Evolutionary conservation across 2,329 filamentous ascomycete genomes (phyloP).

Genomic region (Aureobasidium vineae): DNA sequence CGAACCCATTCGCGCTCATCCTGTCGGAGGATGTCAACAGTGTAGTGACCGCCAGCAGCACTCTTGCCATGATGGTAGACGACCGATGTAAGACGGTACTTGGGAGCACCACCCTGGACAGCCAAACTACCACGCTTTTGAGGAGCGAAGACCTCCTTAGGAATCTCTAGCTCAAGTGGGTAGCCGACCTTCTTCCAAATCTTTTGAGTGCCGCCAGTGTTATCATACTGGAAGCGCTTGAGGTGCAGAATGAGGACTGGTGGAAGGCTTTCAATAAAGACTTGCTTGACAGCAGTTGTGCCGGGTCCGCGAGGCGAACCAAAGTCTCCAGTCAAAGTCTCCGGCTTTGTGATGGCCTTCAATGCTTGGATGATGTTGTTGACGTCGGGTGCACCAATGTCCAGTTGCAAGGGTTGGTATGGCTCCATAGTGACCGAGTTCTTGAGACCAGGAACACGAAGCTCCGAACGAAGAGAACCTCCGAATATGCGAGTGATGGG

Average conservation of each 20-base stretch:
- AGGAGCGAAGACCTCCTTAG: constrained; percentile 80
- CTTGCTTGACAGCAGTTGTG: constrained; percentile 82
- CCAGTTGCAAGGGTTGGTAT: constrained; percentile 90
- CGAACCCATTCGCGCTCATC: constrained; percentile 96
- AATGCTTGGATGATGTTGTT: constrained; percentile 91
- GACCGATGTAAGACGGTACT: constrained; percentile 82
- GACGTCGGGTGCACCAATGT: constrained; percentile 84
- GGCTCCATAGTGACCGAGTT: constrained; percentile 89
- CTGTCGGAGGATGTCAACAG: constrained; percentile 91
- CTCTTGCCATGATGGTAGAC: constrained; percentile 99
- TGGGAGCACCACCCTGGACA: constrained; percentile 68
- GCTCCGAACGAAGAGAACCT: constrained; percentile 83
- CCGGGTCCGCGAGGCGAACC: constrained; percentile 73
- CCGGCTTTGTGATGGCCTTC: constrained; percentile 76
- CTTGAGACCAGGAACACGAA: constrained; percentile 81
- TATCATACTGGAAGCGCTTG: constrained; percentile 96
- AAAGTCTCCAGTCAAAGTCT: constrained; percentile 83
- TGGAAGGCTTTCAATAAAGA: constrained; percentile 88
- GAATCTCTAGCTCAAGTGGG: constrained; percentile 89
- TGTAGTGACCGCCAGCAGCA: constrained; percentile 94
- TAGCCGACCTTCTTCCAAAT: constrained; percentile 99
- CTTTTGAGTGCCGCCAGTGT: constrained; percentile 83
- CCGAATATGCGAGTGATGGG: constrained; percentile 95
- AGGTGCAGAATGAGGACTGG: constrained; percentile 91
- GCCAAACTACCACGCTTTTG: constrained; percentile 66